Evolutionary conservation across 2,329 filamentous ascomycete species (phyloP).

Genomic region (Colletotrichum shisoi): DNA sequence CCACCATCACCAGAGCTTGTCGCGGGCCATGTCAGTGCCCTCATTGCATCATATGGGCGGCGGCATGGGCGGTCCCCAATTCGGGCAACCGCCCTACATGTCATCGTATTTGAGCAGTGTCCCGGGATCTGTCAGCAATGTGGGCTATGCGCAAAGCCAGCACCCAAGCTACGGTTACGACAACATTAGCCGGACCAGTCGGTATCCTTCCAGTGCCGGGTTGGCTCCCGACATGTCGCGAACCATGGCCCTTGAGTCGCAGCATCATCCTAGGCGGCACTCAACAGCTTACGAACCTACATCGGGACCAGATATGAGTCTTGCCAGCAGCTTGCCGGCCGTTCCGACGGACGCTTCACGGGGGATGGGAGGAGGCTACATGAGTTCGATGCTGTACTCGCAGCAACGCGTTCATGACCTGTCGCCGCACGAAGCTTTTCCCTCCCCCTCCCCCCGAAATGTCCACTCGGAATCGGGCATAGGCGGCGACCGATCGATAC

Average conservation of each 20-base stretch:
- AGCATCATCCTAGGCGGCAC: conserved; percentile 34
- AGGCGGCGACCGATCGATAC: conserved; percentile 24
- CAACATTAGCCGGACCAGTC: conserved; percentile 11
- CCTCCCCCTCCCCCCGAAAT: conserved; percentile 26
- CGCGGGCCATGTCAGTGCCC: conserved; percentile 41
- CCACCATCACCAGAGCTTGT: conserved; percentile 43
- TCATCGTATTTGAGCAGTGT: conserved; percentile 25
- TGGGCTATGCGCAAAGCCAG: conserved; percentile 23
- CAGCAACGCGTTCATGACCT: conserved; percentile 32
- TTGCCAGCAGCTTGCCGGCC: conserved; percentile 27
- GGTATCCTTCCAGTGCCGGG: conserved; percentile 26
- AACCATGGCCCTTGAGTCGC: conserved; percentile 25
- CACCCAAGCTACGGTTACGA: conserved; percentile 30
- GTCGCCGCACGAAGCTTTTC: conserved; percentile 30
- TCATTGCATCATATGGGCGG: conserved; percentile 29
- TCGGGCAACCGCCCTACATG: conserved; percentile 27
- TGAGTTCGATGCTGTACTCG: conserved; percentile 32
- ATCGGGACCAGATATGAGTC: conserved; percentile 26
- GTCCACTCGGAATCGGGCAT: conserved; percentile 29
- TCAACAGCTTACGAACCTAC: conserved; percentile 35
- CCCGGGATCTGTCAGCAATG: conserved; percentile 19
- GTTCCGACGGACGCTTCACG: conserved; percentile 21
- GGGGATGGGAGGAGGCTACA: conserved; percentile 18
- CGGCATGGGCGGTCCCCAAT: conserved; percentile 20
- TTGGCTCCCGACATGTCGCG: conserved; percentile 29